A percentile compares a stretch with the other conserved stretches of the same genome.
phyloP scores from a whole-genome alignment of 1,284 basidiomycete genomes.

The Sporisorium graminicola region DNA sequence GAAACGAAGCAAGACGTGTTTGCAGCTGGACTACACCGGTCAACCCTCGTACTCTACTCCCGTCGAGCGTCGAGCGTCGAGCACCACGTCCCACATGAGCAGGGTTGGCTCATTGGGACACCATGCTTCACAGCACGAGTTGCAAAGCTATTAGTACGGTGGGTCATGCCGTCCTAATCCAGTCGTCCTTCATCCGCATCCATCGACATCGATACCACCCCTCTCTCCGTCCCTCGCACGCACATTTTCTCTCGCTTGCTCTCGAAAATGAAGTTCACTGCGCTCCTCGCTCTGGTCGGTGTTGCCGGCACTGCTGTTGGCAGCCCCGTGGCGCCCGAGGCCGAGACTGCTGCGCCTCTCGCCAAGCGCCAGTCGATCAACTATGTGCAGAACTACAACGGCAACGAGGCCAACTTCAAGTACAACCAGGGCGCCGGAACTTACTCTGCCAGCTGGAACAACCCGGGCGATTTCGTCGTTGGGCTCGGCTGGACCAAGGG shows the following conservation, averaged over 20 bases:
- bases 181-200: background rate
- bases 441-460: constrained; percentile 35
- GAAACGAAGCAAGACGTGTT: background rate
- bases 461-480: constrained; percentile 36
- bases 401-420: constrained; percentile 32
- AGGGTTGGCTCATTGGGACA: background rate
- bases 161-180: background rate
- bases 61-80: background rate
- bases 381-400: constrained; percentile 46
- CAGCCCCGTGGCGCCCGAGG: constrained; percentile 13
- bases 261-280: constrained; percentile 24
- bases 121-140: background rate
- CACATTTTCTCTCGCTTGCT: background rate
- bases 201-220: background rate
- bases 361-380: constrained; percentile 39
- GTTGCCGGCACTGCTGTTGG: constrained; percentile 19
- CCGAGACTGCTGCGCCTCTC: constrained; percentile 1
- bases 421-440: constrained; percentile 24
- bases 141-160: background rate
- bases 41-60: background rate
- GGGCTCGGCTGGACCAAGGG: constrained; percentile 34
- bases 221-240: background rate
- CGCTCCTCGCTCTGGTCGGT: constrained; percentile 19
- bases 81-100: background rate
- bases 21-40: background rate